Evolutionary conservation across 1,139 yeast genomes (phyloP).

Genomic region (Pichia norvegensis): DNA sequence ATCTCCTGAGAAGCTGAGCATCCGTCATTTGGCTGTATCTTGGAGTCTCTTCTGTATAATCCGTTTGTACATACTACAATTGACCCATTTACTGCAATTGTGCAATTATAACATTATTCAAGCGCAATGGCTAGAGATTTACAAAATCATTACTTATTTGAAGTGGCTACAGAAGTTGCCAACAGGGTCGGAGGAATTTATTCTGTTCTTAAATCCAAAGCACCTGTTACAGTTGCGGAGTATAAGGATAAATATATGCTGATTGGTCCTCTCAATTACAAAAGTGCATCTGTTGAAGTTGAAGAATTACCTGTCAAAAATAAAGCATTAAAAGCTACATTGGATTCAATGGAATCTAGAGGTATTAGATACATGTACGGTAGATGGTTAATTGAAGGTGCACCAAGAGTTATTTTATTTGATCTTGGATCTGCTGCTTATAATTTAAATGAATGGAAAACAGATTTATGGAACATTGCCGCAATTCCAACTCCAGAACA

Average conservation of each 20-base stretch:
- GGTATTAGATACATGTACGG: constrained; percentile 86
- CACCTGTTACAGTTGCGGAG: constrained; percentile 93
- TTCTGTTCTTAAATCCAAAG: constrained; percentile 92
- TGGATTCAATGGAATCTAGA: constrained; percentile 67
- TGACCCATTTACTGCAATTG: too few relatives aligned
- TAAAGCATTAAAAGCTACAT: constrained; percentile 50
- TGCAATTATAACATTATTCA: background rate
- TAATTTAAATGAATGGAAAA: constrained; percentile 83
- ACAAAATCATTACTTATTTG: constrained; percentile 79
- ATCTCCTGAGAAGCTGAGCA: background rate
- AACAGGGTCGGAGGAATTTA: constrained; percentile 97
- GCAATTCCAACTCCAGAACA: constrained; percentile 92
- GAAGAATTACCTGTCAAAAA: constrained; percentile 76
- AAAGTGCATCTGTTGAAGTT: constrained; percentile 85
- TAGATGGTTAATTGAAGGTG: constrained; percentile 96
- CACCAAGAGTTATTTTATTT: constrained; percentile 85
- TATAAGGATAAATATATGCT: constrained; percentile 81
- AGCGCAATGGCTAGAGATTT: constrained; percentile 59
- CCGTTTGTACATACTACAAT: too few relatives aligned
- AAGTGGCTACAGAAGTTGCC: constrained; percentile 96
- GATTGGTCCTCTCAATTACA: constrained; percentile 78
- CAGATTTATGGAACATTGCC: constrained; percentile 84
- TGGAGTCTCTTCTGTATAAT: background rate
- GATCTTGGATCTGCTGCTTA: constrained; percentile 71
- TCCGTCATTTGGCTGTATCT: background rate